Conservation (phyloP, 1,284 basidiomycete species). For the Microstroma glucosiphilum region DNA sequence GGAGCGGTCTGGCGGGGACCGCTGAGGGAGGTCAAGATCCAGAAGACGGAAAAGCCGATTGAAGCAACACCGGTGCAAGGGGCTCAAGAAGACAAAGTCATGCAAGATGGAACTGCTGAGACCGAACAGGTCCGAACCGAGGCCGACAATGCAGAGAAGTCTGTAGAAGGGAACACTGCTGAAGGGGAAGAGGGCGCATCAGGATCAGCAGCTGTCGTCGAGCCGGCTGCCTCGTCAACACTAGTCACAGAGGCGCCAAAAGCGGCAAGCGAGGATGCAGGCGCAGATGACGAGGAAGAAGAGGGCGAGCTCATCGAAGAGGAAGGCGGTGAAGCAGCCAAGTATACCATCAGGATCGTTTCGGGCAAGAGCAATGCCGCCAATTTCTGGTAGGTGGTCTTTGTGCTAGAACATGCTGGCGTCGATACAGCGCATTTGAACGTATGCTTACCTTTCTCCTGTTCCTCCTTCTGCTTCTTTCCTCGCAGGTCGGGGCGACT, state of each 20-base stretch:
- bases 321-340: conserved; percentile 10
- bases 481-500: background rate
- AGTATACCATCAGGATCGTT: conserved; percentile 36
- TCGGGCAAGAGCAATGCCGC: conserved; percentile 45
- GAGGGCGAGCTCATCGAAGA: conserved; percentile 9
- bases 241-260: too few species aligned
- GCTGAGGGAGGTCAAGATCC: conserved; percentile 8
- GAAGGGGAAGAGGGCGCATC: conserved; percentile 15
- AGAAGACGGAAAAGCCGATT: conserved; percentile 11
- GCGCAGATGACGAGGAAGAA: conserved; percentile 9
- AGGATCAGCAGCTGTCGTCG: conserved; percentile 5
- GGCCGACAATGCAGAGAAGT: too few species aligned
- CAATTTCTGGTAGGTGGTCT: conserved; percentile 38
- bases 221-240: too few species aligned
- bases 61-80: conserved; percentile 7
- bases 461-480: background rate
- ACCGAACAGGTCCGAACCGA: background rate
- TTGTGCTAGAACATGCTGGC: background rate
- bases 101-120: background rate
- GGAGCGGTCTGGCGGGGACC: conserved; percentile 15
- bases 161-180: too few species aligned
- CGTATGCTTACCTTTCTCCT: background rate
- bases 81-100: conserved; percentile 1
- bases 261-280: background rate
- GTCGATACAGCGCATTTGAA: background rate